Conservation (phyloP, 2,329 filamentous ascomycete species). For the Diaporthe citri region DNA sequence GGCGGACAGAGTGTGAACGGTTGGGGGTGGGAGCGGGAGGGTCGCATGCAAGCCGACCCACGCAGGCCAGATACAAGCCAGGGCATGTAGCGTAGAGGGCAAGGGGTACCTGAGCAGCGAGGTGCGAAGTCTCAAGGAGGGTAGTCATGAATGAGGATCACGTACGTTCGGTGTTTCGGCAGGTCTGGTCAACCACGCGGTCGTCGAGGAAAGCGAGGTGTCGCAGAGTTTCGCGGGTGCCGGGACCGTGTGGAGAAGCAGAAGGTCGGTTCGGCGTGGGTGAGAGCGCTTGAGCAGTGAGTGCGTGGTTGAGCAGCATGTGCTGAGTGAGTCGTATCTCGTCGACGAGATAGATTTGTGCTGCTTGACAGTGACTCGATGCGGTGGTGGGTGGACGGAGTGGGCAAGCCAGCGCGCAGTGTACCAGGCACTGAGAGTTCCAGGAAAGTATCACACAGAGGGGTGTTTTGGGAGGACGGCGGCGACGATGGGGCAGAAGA, state of each 20-base stretch:
- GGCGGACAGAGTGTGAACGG: slow-evolving; percentile 14
- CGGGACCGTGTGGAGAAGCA: slow-evolving; percentile 32
- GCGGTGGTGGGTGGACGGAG: not conserved
- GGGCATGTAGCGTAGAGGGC: slow-evolving; percentile 43
- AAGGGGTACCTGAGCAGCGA: slow-evolving; percentile 49
- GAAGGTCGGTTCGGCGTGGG: not conserved
- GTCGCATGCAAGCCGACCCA: slow-evolving; percentile 38
- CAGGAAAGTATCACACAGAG: slow-evolving; percentile 28
- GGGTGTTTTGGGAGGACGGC: slow-evolving; percentile 1
- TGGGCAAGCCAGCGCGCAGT: slow-evolving; percentile 2
- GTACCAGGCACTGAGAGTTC: slow-evolving; percentile 29
- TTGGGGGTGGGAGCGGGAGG: slow-evolving; percentile 40
- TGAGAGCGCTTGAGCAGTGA: not conserved
- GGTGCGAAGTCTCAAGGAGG: slow-evolving; percentile 46
- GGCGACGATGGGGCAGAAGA: slow-evolving; percentile 30
- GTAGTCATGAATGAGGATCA: slow-evolving; percentile 50
- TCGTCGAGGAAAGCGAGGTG: slow-evolving; percentile 41
- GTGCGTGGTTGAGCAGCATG: not conserved
- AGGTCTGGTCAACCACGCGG: slow-evolving; percentile 48
- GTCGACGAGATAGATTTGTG: slow-evolving; percentile 31
- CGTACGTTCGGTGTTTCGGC: slow-evolving; percentile 59
- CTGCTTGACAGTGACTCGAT: not conserved
- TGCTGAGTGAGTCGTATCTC: slow-evolving; percentile 18
- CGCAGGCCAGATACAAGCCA: slow-evolving; percentile 40
- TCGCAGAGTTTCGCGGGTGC: slow-evolving; percentile 38